A percentile compares a stretch with the other conserved stretches of the same genome.
These are phyloP conservation scores for Arthrocladium fulminans DNA, from an alignment of 2,329 filamentous ascomycete species.

Conservation along the genomic window DNA sequence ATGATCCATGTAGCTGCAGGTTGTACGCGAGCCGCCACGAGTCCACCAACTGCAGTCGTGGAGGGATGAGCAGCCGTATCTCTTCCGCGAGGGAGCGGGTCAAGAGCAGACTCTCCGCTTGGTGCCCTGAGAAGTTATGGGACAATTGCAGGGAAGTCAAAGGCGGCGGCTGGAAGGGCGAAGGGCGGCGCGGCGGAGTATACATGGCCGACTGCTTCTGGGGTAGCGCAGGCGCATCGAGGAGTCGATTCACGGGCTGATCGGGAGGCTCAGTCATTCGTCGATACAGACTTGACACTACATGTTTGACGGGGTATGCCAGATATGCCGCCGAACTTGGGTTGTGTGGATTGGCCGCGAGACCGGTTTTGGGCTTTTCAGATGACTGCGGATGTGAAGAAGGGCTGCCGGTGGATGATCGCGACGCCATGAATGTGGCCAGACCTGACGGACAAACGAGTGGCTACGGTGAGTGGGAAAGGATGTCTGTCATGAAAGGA, in stretches of 20 bases:
- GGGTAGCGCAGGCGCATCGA: slow-evolving; percentile 22
- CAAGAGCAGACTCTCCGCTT: slow-evolving; percentile 49
- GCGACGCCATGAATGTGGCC: slow-evolving; percentile 14
- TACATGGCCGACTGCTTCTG: slow-evolving; percentile 42
- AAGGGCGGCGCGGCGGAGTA: slow-evolving; percentile 53
- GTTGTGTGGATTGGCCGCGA: slow-evolving; percentile 26
- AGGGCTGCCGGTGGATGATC: slow-evolving; percentile 6
- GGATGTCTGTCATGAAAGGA: background rate
- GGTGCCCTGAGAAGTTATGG: slow-evolving; percentile 47
- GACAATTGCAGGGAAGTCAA: slow-evolving; percentile 66
- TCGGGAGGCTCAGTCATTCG: slow-evolving; percentile 47
- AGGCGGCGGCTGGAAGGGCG: slow-evolving; percentile 79
- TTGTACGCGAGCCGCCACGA: slow-evolving; percentile 83
- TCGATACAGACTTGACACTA: slow-evolving; percentile 56
- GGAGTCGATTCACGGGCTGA: slow-evolving; percentile 20
- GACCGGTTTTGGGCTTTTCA: slow-evolving; percentile 10
- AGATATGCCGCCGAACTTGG: slow-evolving; percentile 38
- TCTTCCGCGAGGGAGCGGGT: slow-evolving; percentile 74
- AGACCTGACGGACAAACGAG: background rate
- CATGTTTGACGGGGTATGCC: slow-evolving; percentile 44
- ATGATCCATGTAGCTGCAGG: slow-evolving; percentile 83
- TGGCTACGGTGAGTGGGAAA: background rate
- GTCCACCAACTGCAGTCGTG: slow-evolving; percentile 77
- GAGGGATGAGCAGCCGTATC: slow-evolving; percentile 78
- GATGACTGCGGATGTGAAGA: slow-evolving; percentile 10